A percentile compares a stretch with the other conserved stretches of the same genome.
phyloP scores from a whole-genome alignment of 192 early-diverging fungal genomes.

The Obelidium mucronatum region DNA sequence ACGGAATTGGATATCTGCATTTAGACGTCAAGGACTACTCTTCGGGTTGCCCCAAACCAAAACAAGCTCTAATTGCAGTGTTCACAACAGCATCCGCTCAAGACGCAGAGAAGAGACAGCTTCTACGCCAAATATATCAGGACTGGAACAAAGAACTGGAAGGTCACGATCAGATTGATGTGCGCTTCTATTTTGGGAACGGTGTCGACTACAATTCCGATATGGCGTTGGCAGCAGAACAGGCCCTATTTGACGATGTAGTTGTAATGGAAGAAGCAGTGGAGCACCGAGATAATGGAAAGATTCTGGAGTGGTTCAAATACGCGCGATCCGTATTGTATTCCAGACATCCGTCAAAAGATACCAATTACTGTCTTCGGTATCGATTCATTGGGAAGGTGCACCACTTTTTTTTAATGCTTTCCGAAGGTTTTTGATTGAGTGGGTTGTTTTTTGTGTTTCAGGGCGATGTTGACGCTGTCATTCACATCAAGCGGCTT shows the following conservation, averaged over 20 bases:
- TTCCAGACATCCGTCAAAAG: neutral
- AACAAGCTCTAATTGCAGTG: slow-evolving; percentile 9
- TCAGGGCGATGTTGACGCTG: slow-evolving; percentile 29
- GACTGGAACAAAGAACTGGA: neutral
- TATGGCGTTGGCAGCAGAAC: neutral
- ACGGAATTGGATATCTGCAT: neutral
- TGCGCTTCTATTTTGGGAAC: neutral
- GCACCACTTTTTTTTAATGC: too few relatives aligned
- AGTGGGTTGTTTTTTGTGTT: too few relatives aligned
- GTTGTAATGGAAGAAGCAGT: neutral
- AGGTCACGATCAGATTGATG: slow-evolving; percentile 1
- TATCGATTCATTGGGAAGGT: slow-evolving; percentile 18
- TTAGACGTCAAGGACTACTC: neutral
- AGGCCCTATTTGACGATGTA: neutral
- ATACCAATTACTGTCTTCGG: neutral
- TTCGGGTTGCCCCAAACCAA: neutral
- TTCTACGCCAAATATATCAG: neutral
- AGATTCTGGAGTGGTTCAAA: slow-evolving; percentile 16
- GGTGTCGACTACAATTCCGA: neutral
- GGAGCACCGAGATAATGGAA: slow-evolving; percentile 7
- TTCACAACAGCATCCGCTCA: neutral
- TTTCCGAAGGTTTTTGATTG: too few relatives aligned
- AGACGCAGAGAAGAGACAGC: neutral
- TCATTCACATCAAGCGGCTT: slow-evolving; percentile 14
- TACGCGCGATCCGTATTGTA: neutral